Percentiles rank a stretch among this genome's conserved stretches.
Conservation (phyloP, 306 rosid species). For the Macrotyloma uniflorum region DNA sequence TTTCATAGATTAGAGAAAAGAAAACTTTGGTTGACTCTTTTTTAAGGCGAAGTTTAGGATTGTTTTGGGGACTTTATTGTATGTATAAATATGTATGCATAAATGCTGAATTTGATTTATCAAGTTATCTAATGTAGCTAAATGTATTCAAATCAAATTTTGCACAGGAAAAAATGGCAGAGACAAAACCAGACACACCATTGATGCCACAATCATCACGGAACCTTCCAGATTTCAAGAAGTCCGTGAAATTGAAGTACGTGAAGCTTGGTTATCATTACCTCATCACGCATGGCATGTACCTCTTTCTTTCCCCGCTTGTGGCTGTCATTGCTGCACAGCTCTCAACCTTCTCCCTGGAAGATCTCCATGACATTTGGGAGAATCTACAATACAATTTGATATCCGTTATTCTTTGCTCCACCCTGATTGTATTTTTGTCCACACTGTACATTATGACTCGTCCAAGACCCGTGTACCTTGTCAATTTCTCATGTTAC, state of each 20-base stretch:
- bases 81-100: neutral
- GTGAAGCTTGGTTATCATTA: constrained; percentile 91
- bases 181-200: constrained; percentile 54
- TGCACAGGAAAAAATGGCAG: constrained; percentile 62
- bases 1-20: neutral
- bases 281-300: constrained; percentile 86
- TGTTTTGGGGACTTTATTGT: neutral
- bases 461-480: constrained; percentile 82
- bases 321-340: constrained; percentile 69
- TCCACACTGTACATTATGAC: constrained; percentile 69
- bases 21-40: neutral
- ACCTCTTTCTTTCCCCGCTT: constrained; percentile 73
- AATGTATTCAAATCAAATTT: constrained; percentile 26
- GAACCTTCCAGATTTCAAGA: constrained; percentile 78
- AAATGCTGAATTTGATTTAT: neutral
- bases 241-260: constrained; percentile 76
- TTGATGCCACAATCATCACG: constrained; percentile 56
- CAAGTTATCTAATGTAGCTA: neutral
- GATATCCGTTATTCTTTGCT: constrained; percentile 68
- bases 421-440: constrained; percentile 76
- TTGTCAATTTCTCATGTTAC: constrained; percentile 81
- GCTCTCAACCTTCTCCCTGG: constrained; percentile 66
- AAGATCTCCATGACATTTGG: constrained; percentile 76
- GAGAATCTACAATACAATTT: constrained; percentile 74
- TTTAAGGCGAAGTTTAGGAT: neutral